Conservation (phyloP, 805 yeast species). For the Pichia cephalocereana region DNA sequence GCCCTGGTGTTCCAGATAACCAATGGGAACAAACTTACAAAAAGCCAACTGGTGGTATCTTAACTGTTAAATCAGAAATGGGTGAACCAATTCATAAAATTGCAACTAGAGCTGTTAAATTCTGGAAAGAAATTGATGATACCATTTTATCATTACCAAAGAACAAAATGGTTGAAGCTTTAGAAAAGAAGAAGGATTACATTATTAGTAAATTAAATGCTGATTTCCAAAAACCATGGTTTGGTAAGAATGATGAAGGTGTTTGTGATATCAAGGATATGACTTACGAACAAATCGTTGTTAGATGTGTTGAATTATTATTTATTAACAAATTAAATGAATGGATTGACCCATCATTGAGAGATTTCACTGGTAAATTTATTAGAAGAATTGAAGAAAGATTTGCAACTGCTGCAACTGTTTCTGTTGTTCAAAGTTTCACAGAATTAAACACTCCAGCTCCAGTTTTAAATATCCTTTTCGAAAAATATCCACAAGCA, state of each 20-base stretch:
- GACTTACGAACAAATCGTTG: slow-evolving; percentile 89
- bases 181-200: slow-evolving; percentile 75
- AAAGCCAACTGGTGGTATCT: slow-evolving; percentile 93
- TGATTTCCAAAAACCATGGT: slow-evolving; percentile 98
- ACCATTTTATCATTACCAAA: slow-evolving; percentile 88
- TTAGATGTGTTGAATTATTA: slow-evolving; percentile 81
- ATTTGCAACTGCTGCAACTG: slow-evolving; percentile 50
- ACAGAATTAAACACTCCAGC: slow-evolving; percentile 62
- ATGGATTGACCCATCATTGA: slow-evolving; percentile 84
- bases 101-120: slow-evolving; percentile 94
- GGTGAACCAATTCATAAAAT: slow-evolving; percentile 99
- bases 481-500: slow-evolving; percentile 64
- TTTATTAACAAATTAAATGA: slow-evolving; percentile 66
- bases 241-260: slow-evolving; percentile 67
- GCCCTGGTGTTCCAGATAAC: slow-evolving; percentile 81
- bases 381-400: slow-evolving; percentile 97
- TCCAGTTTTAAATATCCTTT: slow-evolving; percentile 47
- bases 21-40: slow-evolving; percentile 94
- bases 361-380: slow-evolving; percentile 80
- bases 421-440: slow-evolving; percentile 69
- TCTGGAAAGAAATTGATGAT: slow-evolving; percentile 97
- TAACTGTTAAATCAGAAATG: slow-evolving; percentile 97
- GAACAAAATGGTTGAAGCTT: slow-evolving; percentile 72
- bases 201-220: slow-evolving; percentile 80
- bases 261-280: slow-evolving; percentile 88